Evolutionary conservation across 2,329 filamentous ascomycete species (phyloP), one percentile per base, ranked within the genome.

Genomic region (Eutypa lata): DNA sequence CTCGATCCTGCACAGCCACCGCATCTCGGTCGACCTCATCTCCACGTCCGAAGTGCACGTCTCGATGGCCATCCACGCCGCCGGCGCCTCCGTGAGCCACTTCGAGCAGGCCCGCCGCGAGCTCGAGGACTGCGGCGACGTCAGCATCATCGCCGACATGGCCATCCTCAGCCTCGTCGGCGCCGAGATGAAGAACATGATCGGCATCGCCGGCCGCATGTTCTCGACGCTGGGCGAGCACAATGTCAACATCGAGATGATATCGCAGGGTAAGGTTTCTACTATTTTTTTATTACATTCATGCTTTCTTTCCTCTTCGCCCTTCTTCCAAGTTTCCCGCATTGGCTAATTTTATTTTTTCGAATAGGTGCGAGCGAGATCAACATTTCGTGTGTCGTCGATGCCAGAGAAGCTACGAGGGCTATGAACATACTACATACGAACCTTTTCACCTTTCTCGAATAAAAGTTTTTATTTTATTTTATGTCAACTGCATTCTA

Each of bases 231-330:
- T 99, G 18, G 94, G 94, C 43, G 90, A 97, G 68, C 89, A 96
- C 69, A 89, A 90, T 63, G 87, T 99, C 67, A 99, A 99, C 70
- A 91, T 99, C 62, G 94, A 99, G 75, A 99, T 99, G 94, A 99
- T 99, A 61, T 96, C 91, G 22, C 94, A 99, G 76, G 94, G 94
- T 93, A 79, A 65, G 78, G 65, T 54, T 28, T 48, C 28, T 19
- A 19, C 43, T 22, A 14, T 26, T 19, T 13, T 24, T 28, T 44
- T 31, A 43, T 19, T 31, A n/a, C 10, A 4, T 47, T 50, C 35
- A 33, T n/a, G 7, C 44, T 22, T 31, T 37, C 26, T 35, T 49
- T 33, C 33, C 31, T 47, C 35, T 11, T 19, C 3, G n/a, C 42
- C 19, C 22, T 19, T 14, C 19, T 21, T n/a, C 22, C 19, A 19